phyloP scores from a whole-genome alignment of 164 flowering plant genomes.

The Saururus chinensis region DNA sequence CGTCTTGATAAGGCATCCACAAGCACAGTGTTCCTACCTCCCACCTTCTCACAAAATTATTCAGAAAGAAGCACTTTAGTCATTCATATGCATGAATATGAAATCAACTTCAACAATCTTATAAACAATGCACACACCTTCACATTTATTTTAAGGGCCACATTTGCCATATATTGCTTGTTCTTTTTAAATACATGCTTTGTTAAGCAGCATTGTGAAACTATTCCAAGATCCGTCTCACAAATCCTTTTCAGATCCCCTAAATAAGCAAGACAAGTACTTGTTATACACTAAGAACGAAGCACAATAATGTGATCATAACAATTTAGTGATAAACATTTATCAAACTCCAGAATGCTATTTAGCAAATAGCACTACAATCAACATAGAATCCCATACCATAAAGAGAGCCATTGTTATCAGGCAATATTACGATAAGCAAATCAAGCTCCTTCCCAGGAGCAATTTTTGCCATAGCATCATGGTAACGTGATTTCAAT shows the following conservation, averaged over 20 bases:
- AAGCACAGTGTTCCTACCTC: conserved; percentile 89
- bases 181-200: conserved; percentile 71
- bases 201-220: conserved; percentile 83
- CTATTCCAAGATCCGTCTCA: conserved; percentile 88
- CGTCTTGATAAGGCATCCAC: conserved; percentile 85
- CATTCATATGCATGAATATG: neutral
- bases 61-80: neutral
- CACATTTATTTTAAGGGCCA: conserved; percentile 84
- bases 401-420: conserved; percentile 78
- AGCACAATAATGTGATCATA: neutral
- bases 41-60: conserved; percentile 25
- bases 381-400: conserved; percentile 26
- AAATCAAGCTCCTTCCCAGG: conserved; percentile 61
- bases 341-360: neutral
- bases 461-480: conserved; percentile 52
- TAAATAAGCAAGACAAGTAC: conserved; percentile 11
- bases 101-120: neutral
- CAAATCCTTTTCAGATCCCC: conserved; percentile 88
- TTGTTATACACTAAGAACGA: neutral
- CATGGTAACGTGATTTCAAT: conserved; percentile 55
- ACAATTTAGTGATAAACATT: too few relatives aligned
- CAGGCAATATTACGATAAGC: conserved; percentile 73
- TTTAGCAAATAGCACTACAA: neutral
- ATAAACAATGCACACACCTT: conserved; percentile 17
- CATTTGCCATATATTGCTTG: conserved; percentile 82